Evolutionary conservation across 108 stramenopile genomes (phyloP).

Genomic region (Skeletonema menzelii): DNA sequence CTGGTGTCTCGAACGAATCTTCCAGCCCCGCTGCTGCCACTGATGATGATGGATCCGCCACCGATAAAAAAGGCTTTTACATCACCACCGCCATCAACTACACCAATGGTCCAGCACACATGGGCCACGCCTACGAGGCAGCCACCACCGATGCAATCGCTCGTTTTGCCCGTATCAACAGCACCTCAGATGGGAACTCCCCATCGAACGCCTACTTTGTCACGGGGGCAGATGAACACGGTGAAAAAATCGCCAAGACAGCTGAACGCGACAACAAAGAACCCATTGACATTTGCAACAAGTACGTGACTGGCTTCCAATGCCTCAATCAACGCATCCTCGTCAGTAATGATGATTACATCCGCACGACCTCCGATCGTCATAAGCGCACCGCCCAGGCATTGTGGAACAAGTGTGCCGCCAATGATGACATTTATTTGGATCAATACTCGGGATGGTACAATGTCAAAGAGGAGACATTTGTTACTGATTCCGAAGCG

Average conservation of each 20-base stretch:
- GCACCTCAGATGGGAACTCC: conserved; percentile 12
- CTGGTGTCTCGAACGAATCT: background rate
- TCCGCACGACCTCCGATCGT: conserved; percentile 91
- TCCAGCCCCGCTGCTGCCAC: background rate
- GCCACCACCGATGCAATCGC: conserved; percentile 92
- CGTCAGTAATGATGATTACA: conserved; percentile 94
- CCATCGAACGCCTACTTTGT: conserved; percentile 81
- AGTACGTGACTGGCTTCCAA: conserved; percentile 90
- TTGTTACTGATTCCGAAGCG: conserved; percentile 95
- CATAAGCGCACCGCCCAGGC: conserved; percentile 89
- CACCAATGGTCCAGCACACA: conserved; percentile 98
- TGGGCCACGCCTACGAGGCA: conserved; percentile 99
- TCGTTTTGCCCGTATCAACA: conserved; percentile 77
- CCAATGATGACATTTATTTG: conserved; percentile 91
- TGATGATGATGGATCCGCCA: background rate
- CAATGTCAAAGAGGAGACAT: conserved; percentile 97
- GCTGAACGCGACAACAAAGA: conserved; percentile 78
- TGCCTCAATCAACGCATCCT: conserved; percentile 89
- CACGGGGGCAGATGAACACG: conserved; percentile 98
- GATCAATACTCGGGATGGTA: conserved; percentile 95
- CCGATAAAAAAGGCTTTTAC: conserved; percentile 65
- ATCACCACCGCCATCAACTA: conserved; percentile 99
- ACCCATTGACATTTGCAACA: conserved; percentile 94
- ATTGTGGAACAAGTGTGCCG: conserved; percentile 89
- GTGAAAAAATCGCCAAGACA: conserved; percentile 97